Base-by-base conservation (phyloP, 768 basidiomycete species). In the Russula dissimulans region DNA sequence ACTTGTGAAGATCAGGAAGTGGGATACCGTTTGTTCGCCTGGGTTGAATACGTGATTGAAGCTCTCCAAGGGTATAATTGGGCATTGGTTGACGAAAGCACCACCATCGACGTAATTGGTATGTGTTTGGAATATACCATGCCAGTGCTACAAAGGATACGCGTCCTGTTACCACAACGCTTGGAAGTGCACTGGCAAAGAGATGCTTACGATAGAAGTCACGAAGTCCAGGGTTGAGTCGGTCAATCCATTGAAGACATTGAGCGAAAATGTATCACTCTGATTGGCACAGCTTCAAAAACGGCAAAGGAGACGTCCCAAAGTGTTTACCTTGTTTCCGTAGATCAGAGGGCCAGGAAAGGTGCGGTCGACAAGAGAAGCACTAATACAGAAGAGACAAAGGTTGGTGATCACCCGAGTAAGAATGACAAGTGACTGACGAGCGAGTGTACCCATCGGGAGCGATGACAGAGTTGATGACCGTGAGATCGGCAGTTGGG, bases 311-410 rank as follows among this genome's bases (percentile, higher is more conserved):
- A 34, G 14, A 14, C 8, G 3, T 2, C 8, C 14, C 3, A 6
- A 22, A 5, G 4, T 12, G 18, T 26, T 17, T 22, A 55, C 44
- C 44, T 55, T 82, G 36, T 73, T 68, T 11, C 71, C 77, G 22
- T 57, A 67, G 63, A 82, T 78, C 18, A 79, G 64, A 9, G 79
- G 78, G 5, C 78, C 81, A 1, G 78, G 81, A 54, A 78, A 78
- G 3, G 62, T 69, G 26, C 78, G 78, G 41, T 73, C 73, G 34
- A 76, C 77, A 36, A 81, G 68, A 1, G 73, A 69, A 15, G 79
- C 67, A 38, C 77, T 78, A 26, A 26, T 26, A 18, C n/a, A 29
- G 32, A 58, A 8, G 18, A 14, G 31, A 31, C 15, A 7, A 3
- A 6, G 17, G 4, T 50, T 7, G 10, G 32, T 59, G 31, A 12